Conservation (phyloP, 2,329 filamentous ascomycete species). For the Nemania sp. region DNA sequence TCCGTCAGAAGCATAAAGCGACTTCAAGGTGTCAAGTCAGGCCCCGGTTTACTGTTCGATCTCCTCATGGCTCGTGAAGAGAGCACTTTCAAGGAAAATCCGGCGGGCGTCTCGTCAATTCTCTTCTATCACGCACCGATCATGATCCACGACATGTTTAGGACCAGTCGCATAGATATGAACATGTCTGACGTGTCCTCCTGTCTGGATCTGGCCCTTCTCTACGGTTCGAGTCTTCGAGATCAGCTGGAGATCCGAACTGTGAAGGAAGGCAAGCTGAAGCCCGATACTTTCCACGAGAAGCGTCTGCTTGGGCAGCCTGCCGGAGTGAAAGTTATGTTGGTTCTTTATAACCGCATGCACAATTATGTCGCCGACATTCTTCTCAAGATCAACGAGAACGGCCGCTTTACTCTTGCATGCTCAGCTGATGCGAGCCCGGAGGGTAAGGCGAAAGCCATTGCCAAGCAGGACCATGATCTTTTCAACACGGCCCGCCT, state of each 20-base stretch:
- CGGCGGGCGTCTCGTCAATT: constrained; percentile 74
- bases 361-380: constrained; percentile 71
- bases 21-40: constrained; percentile 64
- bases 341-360: constrained; percentile 72
- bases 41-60: constrained; percentile 70
- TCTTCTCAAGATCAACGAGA: constrained; percentile 68
- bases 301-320: constrained; percentile 68
- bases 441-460: constrained; percentile 41
- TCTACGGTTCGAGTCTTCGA: constrained; percentile 70
- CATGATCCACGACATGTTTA: constrained; percentile 65
- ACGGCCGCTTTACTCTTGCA: constrained; percentile 61
- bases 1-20: constrained; percentile 62
- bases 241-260: constrained; percentile 68
- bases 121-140: constrained; percentile 77
- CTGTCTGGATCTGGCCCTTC: constrained; percentile 73
- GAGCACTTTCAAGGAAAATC: constrained; percentile 61
- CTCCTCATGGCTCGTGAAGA: constrained; percentile 64
- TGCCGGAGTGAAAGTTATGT: constrained; percentile 67
- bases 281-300: constrained; percentile 72
- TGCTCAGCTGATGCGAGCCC: constrained; percentile 30
- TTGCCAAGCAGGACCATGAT: constrained; percentile 53
- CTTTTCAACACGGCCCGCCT: constrained; percentile 61
- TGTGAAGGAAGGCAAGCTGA: constrained; percentile 68
- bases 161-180: constrained; percentile 65
- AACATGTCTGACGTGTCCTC: constrained; percentile 71